Evolutionary conservation across 208 protist genomes (phyloP).

Genomic region (Leishmania mexicana): DNA sequence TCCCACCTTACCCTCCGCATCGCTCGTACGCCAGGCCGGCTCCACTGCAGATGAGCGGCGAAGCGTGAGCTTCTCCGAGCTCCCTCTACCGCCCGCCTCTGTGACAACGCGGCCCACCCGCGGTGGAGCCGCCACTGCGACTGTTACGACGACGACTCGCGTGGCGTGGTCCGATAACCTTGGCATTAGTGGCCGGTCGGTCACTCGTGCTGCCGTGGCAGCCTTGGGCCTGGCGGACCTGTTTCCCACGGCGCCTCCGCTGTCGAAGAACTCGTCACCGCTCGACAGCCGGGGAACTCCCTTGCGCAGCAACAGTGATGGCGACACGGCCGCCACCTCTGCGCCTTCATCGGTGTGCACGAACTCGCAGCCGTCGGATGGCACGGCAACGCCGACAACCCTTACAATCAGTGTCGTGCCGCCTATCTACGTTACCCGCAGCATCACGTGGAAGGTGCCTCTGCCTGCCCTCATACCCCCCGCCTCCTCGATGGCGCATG

Average conservation of each 20-base stretch:
- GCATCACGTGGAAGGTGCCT: constrained; percentile 61
- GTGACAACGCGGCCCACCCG: neutral
- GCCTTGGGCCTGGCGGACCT: constrained; percentile 40
- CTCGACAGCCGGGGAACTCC: neutral
- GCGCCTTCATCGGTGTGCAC: neutral
- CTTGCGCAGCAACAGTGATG: neutral
- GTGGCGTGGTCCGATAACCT: constrained; percentile 3
- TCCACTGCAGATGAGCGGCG: neutral
- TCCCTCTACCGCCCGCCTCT: neutral
- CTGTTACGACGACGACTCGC: neutral
- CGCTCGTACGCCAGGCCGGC: neutral
- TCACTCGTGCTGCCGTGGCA: constrained; percentile 34
- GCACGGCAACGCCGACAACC: neutral
- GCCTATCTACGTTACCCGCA: constrained; percentile 50
- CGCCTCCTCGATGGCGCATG: neutral
- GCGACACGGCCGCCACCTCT: neutral
- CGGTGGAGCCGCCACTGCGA: neutral
- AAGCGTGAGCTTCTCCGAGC: constrained; percentile 6
- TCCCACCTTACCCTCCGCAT: neutral
- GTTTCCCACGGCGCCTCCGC: constrained; percentile 35
- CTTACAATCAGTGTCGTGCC: constrained; percentile 45
- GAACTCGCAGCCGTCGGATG: neutral
- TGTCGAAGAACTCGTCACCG: neutral
- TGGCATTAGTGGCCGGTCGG: constrained; percentile 14
- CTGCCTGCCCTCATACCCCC: constrained; percentile 28